Base-by-base conservation (phyloP, 192 early-diverging fungal genomes). In the Coemansia sp. region DNA sequence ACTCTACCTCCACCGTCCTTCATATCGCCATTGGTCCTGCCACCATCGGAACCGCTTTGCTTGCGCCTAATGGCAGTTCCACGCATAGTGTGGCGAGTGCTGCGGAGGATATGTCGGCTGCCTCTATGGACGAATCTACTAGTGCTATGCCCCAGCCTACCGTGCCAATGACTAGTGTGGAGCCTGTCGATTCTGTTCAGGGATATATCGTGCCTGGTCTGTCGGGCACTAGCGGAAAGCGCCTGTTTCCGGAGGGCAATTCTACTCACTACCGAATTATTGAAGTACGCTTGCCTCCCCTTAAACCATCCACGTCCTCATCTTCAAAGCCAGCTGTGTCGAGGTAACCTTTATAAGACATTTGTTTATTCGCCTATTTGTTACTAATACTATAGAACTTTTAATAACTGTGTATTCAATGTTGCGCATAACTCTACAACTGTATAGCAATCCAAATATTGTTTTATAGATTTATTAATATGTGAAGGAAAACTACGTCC, bases 261-360 rank as follows among this genome's bases (percentile, higher is more conserved):
- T 45, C 79, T 3, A 53, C 70, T 29, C 59, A 81, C 33, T 81
- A 73, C 60, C 69, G 79, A 13, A 69, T 81, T 7, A 62, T 81
- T 17, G 79, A 81, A 48, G 59, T 81, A 16, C 79, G 79, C 0
- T 35, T 81, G 14, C 79, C 79, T 9, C 70, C 68, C 16, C 74
- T 81, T 11, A 81, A 76, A 36, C 21, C 63, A 6, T 69, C 73
- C 4, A 39, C 51, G 1, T 67, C 64, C 29, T 21, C 68, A n/a
- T 19, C 63, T 3, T 19, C 40, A 29, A 13, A 53, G 24, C 27
- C 37, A 19, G 35, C 16, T 21, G 10, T 17, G 40, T 40, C 64
- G 13, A 54, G 24, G 13, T 37, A 40, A 37, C 9, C 11, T n/a
- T 33, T 68, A 34, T 19, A 41, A 59, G 13, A 42, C 14, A 42